Conservation (phyloP, 208 protist species). For the Strigomonas culicis region DNA sequence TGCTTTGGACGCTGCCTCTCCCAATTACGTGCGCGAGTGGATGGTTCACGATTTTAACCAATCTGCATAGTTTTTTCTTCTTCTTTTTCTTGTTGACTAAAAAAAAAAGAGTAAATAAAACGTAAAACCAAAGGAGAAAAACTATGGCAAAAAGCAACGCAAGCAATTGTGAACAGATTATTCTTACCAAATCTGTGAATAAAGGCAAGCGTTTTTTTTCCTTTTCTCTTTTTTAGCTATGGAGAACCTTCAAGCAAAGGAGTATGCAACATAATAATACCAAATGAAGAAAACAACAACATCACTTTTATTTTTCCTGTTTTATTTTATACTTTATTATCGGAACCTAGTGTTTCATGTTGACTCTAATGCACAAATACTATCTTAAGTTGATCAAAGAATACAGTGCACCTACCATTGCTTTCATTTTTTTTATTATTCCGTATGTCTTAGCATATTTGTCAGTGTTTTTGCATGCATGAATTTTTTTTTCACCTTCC, state of each 20-base stretch:
- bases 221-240: not conserved
- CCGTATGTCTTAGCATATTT: not conserved
- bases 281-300: not conserved
- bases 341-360: too few relatives aligned
- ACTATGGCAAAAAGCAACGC: constrained; percentile 4
- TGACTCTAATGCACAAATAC: not conserved
- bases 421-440: not conserved
- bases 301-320: too few relatives aligned
- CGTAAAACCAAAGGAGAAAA: constrained; percentile 3
- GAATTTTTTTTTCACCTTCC: not conserved
- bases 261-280: not conserved
- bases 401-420: not conserved
- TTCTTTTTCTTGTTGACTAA: not conserved
- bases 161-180: not conserved
- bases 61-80: constrained; percentile 6
- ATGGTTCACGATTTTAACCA: constrained; percentile 44
- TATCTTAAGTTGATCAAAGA: not conserved
- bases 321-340: too few relatives aligned
- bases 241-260: not conserved
- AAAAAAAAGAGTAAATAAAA: constrained; percentile 13
- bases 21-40: constrained; percentile 60
- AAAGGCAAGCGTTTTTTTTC: not conserved
- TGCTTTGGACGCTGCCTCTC: constrained; percentile 51
- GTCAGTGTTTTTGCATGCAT: not conserved
- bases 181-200: not conserved